A percentile compares a stretch with the other conserved stretches of the same genome.
These are phyloP conservation scores for Cyclotella distinguenda DNA, from an alignment of 108 stramenopile genomes.

Conservation along the genomic window DNA sequence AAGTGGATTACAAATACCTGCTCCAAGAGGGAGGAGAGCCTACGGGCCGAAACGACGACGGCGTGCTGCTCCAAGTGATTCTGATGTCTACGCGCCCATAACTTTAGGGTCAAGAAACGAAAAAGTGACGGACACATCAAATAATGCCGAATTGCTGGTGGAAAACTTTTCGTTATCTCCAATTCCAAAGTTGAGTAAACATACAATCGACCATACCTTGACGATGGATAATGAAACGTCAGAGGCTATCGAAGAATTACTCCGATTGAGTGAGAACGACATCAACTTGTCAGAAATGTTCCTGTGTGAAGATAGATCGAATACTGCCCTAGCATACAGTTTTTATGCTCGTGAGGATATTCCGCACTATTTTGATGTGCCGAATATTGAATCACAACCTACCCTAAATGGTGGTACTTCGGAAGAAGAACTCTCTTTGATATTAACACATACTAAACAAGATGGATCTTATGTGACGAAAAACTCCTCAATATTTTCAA, in stretches of 20 bases:
- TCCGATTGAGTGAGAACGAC: slow-evolving; percentile 47
- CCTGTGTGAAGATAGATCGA: slow-evolving; percentile 45
- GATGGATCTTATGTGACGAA: neutral
- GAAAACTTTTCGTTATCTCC: neutral
- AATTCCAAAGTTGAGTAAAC: neutral
- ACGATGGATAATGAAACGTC: slow-evolving; percentile 14
- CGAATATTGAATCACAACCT: slow-evolving; percentile 5
- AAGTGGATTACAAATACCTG: slow-evolving; percentile 31
- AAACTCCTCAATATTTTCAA: slow-evolving; percentile 18
- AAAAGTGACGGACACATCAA: neutral
- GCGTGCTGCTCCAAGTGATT: neutral
- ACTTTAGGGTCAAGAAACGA: neutral
- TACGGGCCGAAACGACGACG: slow-evolving; percentile 11
- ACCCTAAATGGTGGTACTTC: slow-evolving; percentile 10
- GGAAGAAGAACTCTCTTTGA: neutral
- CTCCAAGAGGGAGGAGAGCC: slow-evolving; percentile 29
- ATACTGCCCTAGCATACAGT: slow-evolving; percentile 44
- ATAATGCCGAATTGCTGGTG: neutral
- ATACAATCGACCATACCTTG: neutral
- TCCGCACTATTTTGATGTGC: neutral
- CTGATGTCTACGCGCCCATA: neutral
- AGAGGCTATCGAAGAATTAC: slow-evolving; percentile 42
- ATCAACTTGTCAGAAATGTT: slow-evolving; percentile 55
- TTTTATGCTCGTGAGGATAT: neutral
- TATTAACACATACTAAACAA: neutral